Evolutionary conservation across 768 basidiomycete genomes (phyloP).

Genomic region (Clitopilus hobsonii): DNA sequence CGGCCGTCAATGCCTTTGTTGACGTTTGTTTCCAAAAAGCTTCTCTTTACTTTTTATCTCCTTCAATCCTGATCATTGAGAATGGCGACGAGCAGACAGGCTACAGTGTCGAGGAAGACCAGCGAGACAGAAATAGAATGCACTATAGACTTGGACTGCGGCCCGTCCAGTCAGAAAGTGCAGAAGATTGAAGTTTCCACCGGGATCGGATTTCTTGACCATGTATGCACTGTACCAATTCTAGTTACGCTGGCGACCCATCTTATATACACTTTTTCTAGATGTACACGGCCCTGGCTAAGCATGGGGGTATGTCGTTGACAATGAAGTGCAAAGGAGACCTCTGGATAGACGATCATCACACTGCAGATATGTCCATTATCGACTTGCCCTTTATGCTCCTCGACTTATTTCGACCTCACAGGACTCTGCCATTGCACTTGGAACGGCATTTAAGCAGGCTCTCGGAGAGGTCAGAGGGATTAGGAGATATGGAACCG

Average conservation of each 20-base stretch:
- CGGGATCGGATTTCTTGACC: constrained; percentile 98
- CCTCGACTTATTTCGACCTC: constrained; percentile 16
- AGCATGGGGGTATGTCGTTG: constrained; percentile 93
- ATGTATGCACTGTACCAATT: constrained; percentile 50
- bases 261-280: constrained; percentile 23
- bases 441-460: constrained; percentile 89
- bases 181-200: constrained; percentile 86
- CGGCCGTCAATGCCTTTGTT: constrained; percentile 21
- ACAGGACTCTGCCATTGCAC: constrained; percentile 88
- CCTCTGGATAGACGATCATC: constrained; percentile 97
- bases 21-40: constrained; percentile 20
- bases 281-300: constrained; percentile 98
- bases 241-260: neutral
- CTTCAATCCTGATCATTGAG: neutral
- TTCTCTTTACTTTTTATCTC: constrained; percentile 3
- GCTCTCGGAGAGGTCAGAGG: constrained; percentile 94
- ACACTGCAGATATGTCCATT: constrained; percentile 86
- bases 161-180: constrained; percentile 49
- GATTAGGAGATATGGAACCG: constrained; percentile 92
- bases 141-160: constrained; percentile 74
- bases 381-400: neutral
- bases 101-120: constrained; percentile 77
- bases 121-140: constrained; percentile 91
- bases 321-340: constrained; percentile 91
- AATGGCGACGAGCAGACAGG: constrained; percentile 35